A percentile compares a stretch with the other conserved stretches of the same genome.
Evolutionary conservation across 1,139 yeast species (phyloP).

Genomic region (Candida tropicalis): DNA sequence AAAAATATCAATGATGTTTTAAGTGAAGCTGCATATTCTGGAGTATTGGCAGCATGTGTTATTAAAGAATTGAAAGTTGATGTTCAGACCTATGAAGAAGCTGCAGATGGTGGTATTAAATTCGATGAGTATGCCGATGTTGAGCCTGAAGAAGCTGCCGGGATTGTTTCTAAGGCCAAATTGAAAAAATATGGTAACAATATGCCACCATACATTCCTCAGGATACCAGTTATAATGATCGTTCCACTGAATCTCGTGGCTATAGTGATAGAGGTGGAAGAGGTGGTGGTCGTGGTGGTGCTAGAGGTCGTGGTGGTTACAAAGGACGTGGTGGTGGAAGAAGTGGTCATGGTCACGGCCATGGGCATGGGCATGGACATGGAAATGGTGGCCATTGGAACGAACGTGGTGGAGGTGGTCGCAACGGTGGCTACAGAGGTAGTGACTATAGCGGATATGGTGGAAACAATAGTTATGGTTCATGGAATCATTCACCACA

Average conservation of each 20-base stretch:
- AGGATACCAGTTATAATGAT: conserved; percentile 18
- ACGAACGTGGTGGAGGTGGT: conserved; percentile 15
- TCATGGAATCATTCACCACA: conserved; percentile 14
- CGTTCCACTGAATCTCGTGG: conserved; percentile 9
- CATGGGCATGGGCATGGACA: conserved; percentile 10
- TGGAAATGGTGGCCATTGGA: conserved; percentile 13
- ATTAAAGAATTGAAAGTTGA: conserved; percentile 65
- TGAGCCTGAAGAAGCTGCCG: conserved; percentile 65
- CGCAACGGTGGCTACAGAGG: conserved; percentile 13
- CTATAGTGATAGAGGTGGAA: neutral
- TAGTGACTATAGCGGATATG: conserved; percentile 9
- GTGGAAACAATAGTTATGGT: conserved; percentile 6
- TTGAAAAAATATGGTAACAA: conserved; percentile 30
- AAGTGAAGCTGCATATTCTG: conserved; percentile 81
- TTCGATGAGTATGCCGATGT: conserved; percentile 82
- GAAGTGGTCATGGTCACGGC: conserved; percentile 11
- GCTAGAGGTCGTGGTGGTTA: conserved; percentile 11
- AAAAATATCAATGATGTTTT: conserved; percentile 54
- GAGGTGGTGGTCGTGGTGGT: conserved; percentile 8
- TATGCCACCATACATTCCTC: conserved; percentile 24
- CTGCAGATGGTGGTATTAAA: conserved; percentile 70
- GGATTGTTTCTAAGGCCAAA: conserved; percentile 39
- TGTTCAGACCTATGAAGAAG: conserved; percentile 70
- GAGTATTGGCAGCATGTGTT: conserved; percentile 71
- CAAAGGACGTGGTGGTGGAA: conserved; percentile 11